phyloP scores from a whole-genome alignment of 1,284 basidiomycete genomes.

The Jaminaea rosea region DNA sequence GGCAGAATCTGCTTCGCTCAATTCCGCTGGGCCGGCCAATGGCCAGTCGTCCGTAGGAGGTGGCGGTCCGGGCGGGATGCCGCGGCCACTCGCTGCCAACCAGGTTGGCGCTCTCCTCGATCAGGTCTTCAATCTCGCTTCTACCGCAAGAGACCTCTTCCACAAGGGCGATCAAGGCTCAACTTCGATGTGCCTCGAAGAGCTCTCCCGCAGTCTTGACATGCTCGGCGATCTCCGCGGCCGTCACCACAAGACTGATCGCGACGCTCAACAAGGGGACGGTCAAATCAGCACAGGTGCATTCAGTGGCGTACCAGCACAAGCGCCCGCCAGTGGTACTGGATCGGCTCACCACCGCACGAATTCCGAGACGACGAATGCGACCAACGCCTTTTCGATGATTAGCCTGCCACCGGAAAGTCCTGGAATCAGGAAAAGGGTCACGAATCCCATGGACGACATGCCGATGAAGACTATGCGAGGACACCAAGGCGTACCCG shows the following conservation, averaged over 20 bases:
- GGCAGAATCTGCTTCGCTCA: neutral
- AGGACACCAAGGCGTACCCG: slow-evolving; percentile 7
- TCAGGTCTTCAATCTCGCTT: slow-evolving; percentile 28
- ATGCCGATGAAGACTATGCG: slow-evolving; percentile 12
- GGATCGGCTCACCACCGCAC: neutral
- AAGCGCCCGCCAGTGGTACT: neutral
- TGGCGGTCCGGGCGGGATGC: too few species aligned
- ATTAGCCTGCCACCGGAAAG: slow-evolving; percentile 1
- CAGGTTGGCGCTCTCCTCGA: slow-evolving; percentile 30
- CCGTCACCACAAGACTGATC: neutral
- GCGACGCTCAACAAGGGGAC: neutral
- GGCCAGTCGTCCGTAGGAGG: neutral
- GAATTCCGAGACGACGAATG: neutral
- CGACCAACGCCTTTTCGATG: neutral
- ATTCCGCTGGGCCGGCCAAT: neutral
- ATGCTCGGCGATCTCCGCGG: slow-evolving; percentile 26
- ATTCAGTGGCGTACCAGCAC: neutral
- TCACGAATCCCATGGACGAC: neutral
- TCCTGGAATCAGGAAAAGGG: neutral
- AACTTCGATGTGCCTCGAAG: slow-evolving; percentile 29
- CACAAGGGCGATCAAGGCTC: slow-evolving; percentile 24
- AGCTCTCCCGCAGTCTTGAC: slow-evolving; percentile 26
- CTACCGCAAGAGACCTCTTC: slow-evolving; percentile 27
- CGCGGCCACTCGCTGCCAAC: neutral
- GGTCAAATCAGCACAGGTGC: neutral